Percentiles rank a stretch among this genome's conserved stretches.
Conservation (phyloP, 2,329 filamentous ascomycete genomes). For the Penicillium crustosum region DNA sequence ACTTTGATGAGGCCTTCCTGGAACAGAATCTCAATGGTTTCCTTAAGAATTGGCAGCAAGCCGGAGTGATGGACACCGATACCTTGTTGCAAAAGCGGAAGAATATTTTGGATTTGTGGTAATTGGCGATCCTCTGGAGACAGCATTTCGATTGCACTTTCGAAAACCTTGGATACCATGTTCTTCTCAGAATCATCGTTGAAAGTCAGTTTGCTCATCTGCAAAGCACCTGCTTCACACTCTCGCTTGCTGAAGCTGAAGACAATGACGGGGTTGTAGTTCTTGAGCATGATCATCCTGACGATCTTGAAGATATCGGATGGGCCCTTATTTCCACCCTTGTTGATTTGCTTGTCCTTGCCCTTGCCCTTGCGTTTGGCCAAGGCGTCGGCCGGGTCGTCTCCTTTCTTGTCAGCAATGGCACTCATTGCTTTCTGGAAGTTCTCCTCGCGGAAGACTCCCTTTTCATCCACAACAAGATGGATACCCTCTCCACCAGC, state of each 20-base stretch:
- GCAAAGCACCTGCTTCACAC: slow-evolving; percentile 84
- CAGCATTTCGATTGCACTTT: slow-evolving; percentile 86
- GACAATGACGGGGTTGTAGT: slow-evolving; percentile 96
- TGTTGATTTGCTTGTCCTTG: slow-evolving; percentile 88
- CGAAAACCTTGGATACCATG: slow-evolving; percentile 92
- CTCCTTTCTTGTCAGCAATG: slow-evolving; percentile 83
- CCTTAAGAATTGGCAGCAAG: slow-evolving; percentile 90
- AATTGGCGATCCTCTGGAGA: slow-evolving; percentile 87
- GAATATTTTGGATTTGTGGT: slow-evolving; percentile 85
- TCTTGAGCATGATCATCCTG: slow-evolving; percentile 97
- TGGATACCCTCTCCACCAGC: slow-evolving; percentile 89
- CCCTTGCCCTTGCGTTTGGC: slow-evolving; percentile 83
- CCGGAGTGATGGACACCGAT: slow-evolving; percentile 98
- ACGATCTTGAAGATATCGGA: slow-evolving; percentile 97
- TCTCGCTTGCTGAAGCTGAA: slow-evolving; percentile 99
- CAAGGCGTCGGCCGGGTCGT: slow-evolving; percentile 74
- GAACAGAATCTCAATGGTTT: slow-evolving; percentile 98
- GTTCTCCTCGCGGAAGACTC: slow-evolving; percentile 92
- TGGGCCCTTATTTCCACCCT: slow-evolving; percentile 70
- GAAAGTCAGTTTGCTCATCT: slow-evolving; percentile 84
- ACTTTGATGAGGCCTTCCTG: slow-evolving; percentile 98
- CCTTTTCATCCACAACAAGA: slow-evolving; percentile 94
- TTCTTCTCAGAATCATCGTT: slow-evolving; percentile 95
- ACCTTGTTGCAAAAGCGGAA: slow-evolving; percentile 83
- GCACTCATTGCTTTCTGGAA: slow-evolving; percentile 94